Conservation (phyloP, 2,329 filamentous ascomycete genomes). For the Verticillium klebahnii region DNA sequence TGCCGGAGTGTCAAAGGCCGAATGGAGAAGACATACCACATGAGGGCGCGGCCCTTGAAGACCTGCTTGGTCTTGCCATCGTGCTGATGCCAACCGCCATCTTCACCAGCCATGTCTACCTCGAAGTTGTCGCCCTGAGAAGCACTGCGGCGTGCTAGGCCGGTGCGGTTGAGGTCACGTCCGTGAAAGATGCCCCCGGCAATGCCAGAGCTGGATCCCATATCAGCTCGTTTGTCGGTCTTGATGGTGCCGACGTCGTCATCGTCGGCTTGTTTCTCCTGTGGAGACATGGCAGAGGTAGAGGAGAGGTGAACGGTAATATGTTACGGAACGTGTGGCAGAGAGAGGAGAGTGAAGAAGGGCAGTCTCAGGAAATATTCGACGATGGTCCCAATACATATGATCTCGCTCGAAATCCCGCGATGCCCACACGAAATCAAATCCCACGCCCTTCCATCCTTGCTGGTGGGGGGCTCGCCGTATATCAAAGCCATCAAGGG, state of each 20-base stretch:
- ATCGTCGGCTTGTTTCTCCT: background rate
- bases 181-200: constrained; percentile 16
- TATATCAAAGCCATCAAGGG: background rate
- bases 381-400: background rate
- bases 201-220: constrained; percentile 11
- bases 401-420: background rate
- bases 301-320: background rate
- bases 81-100: constrained; percentile 14
- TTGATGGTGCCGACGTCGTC: background rate
- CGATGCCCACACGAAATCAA: background rate
- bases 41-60: constrained; percentile 27
- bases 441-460: background rate
- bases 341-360: background rate
- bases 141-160: constrained; percentile 15
- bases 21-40: constrained; percentile 18
- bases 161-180: constrained; percentile 10
- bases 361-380: background rate
- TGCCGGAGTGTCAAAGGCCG: rapidly evolving
- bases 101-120: constrained; percentile 21
- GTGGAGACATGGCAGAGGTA: background rate
- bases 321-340: background rate
- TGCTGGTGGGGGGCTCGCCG: background rate
- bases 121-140: constrained; percentile 18
- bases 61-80: constrained; percentile 23
- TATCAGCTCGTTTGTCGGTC: background rate